These are phyloP conservation scores for Cyclocybe cylindracea DNA, from an alignment of 768 basidiomycete species.

Conservation along the genomic window DNA sequence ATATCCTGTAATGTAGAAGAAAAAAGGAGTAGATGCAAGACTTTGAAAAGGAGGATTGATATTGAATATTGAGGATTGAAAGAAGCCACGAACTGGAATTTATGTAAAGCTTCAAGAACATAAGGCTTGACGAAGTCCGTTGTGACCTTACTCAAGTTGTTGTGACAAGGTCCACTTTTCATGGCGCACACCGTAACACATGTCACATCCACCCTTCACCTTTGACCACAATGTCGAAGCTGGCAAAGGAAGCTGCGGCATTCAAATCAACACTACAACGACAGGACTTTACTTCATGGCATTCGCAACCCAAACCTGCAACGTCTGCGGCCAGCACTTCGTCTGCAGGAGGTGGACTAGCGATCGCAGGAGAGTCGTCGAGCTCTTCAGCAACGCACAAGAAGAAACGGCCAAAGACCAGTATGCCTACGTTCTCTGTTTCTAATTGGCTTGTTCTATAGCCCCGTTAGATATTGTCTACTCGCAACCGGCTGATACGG, in stretches of 20 bases:
- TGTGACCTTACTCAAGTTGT: too few species aligned
- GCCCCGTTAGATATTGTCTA: conserved; percentile 64
- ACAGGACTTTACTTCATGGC: conserved; percentile 77
- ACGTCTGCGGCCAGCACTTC: conserved; percentile 20
- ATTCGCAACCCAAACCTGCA: conserved; percentile 55
- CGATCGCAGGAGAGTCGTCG: conserved; percentile 23
- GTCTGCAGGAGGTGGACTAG: conserved; percentile 22
- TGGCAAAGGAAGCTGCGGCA: conserved; percentile 68
- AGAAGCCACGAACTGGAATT: too few species aligned
- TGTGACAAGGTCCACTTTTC: too few species aligned
- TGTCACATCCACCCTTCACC: neutral
- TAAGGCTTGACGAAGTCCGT: too few species aligned
- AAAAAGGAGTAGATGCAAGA: too few species aligned
- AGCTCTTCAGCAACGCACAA: conserved; percentile 38
- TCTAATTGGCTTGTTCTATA: conserved; percentile 7
- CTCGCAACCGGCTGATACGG: conserved; percentile 87
- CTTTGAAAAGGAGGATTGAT: too few species aligned
- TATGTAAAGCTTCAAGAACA: too few species aligned
- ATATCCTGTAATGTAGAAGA: too few species aligned
- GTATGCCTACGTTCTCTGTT: conserved; percentile 37
- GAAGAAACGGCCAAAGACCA: conserved; percentile 68
- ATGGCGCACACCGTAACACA: neutral
- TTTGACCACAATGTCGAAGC: conserved; percentile 54
- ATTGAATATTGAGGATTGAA: too few species aligned
- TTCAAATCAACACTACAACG: conserved; percentile 67